Base-by-base conservation (phyloP, 441 rosid genomes). In the Pelargonium fulgidum region DNA sequence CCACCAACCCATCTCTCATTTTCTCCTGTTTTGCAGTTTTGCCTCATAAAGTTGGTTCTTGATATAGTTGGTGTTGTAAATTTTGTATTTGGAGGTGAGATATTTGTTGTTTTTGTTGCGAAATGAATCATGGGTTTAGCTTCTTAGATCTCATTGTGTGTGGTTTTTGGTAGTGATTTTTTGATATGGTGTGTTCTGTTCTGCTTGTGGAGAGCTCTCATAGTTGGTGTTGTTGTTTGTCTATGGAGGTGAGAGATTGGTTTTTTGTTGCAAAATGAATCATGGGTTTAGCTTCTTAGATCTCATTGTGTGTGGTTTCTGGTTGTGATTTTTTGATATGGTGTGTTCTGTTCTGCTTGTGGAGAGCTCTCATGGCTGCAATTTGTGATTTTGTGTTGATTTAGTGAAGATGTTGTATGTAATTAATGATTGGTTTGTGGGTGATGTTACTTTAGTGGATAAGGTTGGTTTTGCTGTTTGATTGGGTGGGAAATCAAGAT, bases 371-470 rank as follows among this genome's bases (percentile, higher is more conserved):
- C 12, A 19, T 56, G 41, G 41, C 6, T 56, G 26, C 9, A 19
- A 56, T 56, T 56, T 16, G 41, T 36, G 41, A 19, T 7, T 56
- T 56, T 16, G 41, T 36, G 41, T 36, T 36, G 10, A 12, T 12
- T 14, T n/a, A 6, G 7, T 0, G 0, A 3, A 14, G 5, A 52
- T 2, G 0, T 52, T 4, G 7, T 36, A 56, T 56, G 26, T 56
- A 29, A 56, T 56, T 8, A 14, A 14, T 52, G 59, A 52, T 52
- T 52, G 59, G 59, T 52, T 13, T 20, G 59, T 52, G 59, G 59
- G 59, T 52, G 26, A 10, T 56, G 62, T 17, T 56, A 24, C 22
- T 56, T 56, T 19, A 17, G 24, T 6, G 62, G 62, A 56, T 56
- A 17, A 1, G 62, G 20, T 56, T 17, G 62, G 12, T 36, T 36